These are phyloP conservation scores for Phtheirospermum japonicum DNA, from an alignment of 257 asterid genomes.

Conservation along the genomic window DNA sequence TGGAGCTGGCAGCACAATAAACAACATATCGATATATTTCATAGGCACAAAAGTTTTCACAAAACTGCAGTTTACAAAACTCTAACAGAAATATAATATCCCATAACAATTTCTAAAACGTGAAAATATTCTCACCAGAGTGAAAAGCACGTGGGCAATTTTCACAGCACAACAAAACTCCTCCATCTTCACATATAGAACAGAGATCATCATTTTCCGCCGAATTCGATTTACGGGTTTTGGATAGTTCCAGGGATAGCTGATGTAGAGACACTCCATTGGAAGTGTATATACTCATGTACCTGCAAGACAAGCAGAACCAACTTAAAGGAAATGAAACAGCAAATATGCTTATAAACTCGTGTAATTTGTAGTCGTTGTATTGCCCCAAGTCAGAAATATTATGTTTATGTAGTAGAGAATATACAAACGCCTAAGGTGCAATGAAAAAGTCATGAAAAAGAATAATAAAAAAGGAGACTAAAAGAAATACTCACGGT, in stretches of 20 bases:
- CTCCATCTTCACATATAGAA: conserved; percentile 71
- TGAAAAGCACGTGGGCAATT: conserved; percentile 91
- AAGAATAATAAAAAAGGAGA: not conserved
- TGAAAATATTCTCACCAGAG: conserved; percentile 43
- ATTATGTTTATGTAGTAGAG: conserved; percentile 7
- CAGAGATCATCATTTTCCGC: conserved; percentile 89
- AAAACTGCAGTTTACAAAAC: no score
- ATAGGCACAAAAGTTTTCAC: no score
- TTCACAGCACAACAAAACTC: conserved; percentile 81
- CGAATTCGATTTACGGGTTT: conserved; percentile 37
- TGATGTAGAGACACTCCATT: conserved; percentile 79
- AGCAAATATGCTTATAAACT: not conserved
- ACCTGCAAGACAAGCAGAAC: conserved; percentile 50
- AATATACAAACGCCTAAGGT: conserved; percentile 1
- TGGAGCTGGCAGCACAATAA: not conserved
- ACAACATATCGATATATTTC: no score
- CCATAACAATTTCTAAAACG: conserved; percentile 1
- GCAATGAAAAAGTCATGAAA: conserved; percentile 6
- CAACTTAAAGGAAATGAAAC: conserved; percentile 23
- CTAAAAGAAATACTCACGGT: conserved; percentile 62
- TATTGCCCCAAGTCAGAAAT: conserved; percentile 8
- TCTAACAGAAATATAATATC: not conserved
- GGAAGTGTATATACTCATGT: conserved; percentile 71
- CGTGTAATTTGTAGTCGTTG: conserved; percentile 14
- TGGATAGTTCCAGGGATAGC: conserved; percentile 56